Base-by-base conservation (phyloP, 2,329 filamentous ascomycete species). In the Tolypocladium ophioglossoides region DNA sequence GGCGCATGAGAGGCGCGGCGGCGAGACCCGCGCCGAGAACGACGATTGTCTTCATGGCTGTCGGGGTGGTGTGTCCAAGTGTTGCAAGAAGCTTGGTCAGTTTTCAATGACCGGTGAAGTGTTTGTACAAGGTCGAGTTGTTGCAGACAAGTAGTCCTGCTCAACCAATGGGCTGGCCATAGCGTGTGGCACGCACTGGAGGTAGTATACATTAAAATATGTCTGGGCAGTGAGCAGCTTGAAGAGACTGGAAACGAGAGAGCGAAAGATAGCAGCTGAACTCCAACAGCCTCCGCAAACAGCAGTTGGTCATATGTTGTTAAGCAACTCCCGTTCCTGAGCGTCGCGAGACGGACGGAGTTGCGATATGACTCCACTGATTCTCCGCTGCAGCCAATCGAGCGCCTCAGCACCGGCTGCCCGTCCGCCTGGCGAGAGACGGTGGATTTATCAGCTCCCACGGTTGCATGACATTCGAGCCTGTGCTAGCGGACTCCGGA, bases 1-100 rank as follows among this genome's bases (percentile, higher is more conserved):
- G 74, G 63, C 79, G 78, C 50, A 78, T 73, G 38, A 77, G 59
- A 20, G 74, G 72, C 49, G 78, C 60, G 56, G 76, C 77, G 40
- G 72, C 68, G 41, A 71, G 63, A 63, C 75, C 74, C 37, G 74
- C 75, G 37, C 78, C 78, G 5, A 81, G 70, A 51, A 81, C 67
- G 41, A 81, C 72, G 51, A 81, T 70, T 35, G 71, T 74, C 56
- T 69, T 66, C 60, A 65, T 59, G 38, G 16, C 34, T 18, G 48
- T 37, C 32, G 22, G 3, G 9, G n/a, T 22, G 8, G 27, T 16
- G n/a, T 6, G 9, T 6, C 3, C 20, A 12, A 35, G 18, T 3
- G 20, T 14, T 34, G 3, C 3, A 11, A 49, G 20, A 20, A 24
- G 34, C 20, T 27, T 4, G 10, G 11, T n/a, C 3, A n/a, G n/a